These are phyloP conservation scores for Geotrichum candidum DNA, from an alignment of 1,139 yeast genomes.

Conservation along the genomic window DNA sequence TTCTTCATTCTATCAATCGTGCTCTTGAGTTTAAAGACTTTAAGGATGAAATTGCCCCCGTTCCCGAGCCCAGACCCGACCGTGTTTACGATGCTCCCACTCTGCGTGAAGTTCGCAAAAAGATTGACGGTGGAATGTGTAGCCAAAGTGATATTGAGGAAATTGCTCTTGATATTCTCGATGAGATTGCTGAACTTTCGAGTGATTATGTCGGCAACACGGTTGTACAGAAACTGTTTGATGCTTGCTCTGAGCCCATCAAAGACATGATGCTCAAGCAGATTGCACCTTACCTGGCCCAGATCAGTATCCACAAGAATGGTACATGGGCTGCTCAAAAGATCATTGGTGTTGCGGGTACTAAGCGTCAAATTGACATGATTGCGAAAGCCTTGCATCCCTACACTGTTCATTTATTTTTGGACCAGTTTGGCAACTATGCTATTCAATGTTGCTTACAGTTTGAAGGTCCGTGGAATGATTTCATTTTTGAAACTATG, in stretches of 20 bases:
- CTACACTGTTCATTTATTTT: slow-evolving; percentile 76
- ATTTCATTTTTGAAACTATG: slow-evolving; percentile 82
- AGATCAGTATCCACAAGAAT: slow-evolving; percentile 91
- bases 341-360: slow-evolving; percentile 68
- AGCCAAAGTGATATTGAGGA: slow-evolving; percentile 64
- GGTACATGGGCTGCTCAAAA: slow-evolving; percentile 99
- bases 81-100: slow-evolving; percentile 85
- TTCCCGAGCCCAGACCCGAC: slow-evolving; percentile 35
- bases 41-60: slow-evolving; percentile 28
- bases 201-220: slow-evolving; percentile 95
- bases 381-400: slow-evolving; percentile 72
- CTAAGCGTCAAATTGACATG: slow-evolving; percentile 62
- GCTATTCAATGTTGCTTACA: slow-evolving; percentile 91
- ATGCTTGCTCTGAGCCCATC: slow-evolving; percentile 60
- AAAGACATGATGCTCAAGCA: slow-evolving; percentile 77
- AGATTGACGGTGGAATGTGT: slow-evolving; percentile 41
- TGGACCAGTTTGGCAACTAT: slow-evolving; percentile 95
- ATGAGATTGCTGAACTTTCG: slow-evolving; percentile 84
- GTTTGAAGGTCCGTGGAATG: slow-evolving; percentile 83
- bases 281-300: slow-evolving; percentile 76
- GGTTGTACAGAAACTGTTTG: slow-evolving; percentile 84
- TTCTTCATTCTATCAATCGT: slow-evolving; percentile 26
- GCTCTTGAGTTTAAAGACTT: slow-evolving; percentile 29
- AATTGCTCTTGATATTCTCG: slow-evolving; percentile 75
- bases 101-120: slow-evolving; percentile 52